Conservation (phyloP, 306 rosid species). For the Cicer bijugum region DNA sequence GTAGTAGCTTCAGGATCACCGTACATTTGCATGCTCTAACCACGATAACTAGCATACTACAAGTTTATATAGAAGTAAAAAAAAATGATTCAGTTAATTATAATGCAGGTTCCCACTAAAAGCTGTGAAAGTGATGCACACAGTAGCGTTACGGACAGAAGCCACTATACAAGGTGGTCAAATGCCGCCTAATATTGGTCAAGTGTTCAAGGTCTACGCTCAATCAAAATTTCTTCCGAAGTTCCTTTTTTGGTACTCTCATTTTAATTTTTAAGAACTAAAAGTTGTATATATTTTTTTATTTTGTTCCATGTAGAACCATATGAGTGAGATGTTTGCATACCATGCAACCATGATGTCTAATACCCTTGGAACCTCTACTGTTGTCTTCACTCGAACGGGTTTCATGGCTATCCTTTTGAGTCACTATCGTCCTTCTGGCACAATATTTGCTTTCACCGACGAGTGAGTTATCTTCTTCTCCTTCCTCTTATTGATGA, state of each 20-base stretch:
- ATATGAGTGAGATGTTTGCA: conserved; percentile 99
- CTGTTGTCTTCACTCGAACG: conserved; percentile 87
- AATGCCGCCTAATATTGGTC: conserved; percentile 85
- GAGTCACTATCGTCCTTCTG: conserved; percentile 93
- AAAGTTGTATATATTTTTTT: conserved; percentile 18
- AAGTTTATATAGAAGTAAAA: neutral
- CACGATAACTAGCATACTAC: too few species aligned
- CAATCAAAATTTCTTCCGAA: neutral
- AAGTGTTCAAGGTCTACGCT: conserved; percentile 81
- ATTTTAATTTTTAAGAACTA: conserved; percentile 19
- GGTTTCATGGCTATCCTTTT: conserved; percentile 92
- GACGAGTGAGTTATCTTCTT: conserved; percentile 74
- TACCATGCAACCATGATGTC: conserved; percentile 99
- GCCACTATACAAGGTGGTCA: conserved; percentile 77
- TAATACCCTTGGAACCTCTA: conserved; percentile 95
- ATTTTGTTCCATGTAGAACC: conserved; percentile 63
- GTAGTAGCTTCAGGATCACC: too few species aligned
- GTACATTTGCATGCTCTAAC: too few species aligned
- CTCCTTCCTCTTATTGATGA: conserved; percentile 3
- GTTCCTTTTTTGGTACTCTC: neutral
- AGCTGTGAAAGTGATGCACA: conserved; percentile 98
- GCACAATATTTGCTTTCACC: conserved; percentile 89
- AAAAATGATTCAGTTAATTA: conserved; percentile 28
- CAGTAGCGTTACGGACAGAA: conserved; percentile 93
- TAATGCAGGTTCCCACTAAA: conserved; percentile 79